Conservation (phyloP, 352 stramenopile genomes). For the Globisporangium echinulatum region DNA sequence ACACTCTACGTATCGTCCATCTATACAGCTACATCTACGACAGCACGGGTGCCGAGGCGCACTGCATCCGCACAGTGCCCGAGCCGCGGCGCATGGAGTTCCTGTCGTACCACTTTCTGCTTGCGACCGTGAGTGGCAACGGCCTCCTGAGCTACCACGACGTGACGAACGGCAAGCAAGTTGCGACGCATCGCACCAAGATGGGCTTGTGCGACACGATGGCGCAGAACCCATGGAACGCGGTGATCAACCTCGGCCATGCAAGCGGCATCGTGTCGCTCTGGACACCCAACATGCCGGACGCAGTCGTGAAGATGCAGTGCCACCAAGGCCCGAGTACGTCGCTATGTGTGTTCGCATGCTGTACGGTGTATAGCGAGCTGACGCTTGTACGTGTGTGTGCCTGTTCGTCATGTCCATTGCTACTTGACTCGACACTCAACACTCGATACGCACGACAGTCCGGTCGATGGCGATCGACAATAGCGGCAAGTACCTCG, state of each 20-base stretch:
- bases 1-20: too few relatives aligned
- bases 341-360: conserved; percentile 14
- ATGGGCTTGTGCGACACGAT: conserved; percentile 91
- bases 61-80: conserved; percentile 91
- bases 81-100: conserved; percentile 94
- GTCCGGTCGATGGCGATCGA: conserved; percentile 92
- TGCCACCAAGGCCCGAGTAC: conserved; percentile 94
- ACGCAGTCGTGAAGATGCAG: conserved; percentile 96
- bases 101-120: conserved; percentile 98
- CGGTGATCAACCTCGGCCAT: conserved; percentile 95
- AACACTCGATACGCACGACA: conserved; percentile 9
- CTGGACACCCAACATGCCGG: conserved; percentile 93
- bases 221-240: conserved; percentile 95
- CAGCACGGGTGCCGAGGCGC: conserved; percentile 93
- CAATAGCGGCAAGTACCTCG: conserved; percentile 92
- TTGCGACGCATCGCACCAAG: conserved; percentile 90
- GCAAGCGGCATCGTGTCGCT: conserved; percentile 97
- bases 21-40: conserved; percentile 93
- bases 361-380: too few relatives aligned
- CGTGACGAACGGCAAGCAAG: conserved; percentile 91
- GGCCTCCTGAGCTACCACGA: conserved; percentile 94
- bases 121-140: conserved; percentile 92
- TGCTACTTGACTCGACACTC: too few relatives aligned
- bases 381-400: too few relatives aligned
- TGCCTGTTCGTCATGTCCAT: too few relatives aligned